These are phyloP conservation scores for Cylindrotheca fusiformis DNA, from an alignment of 108 stramenopile genomes.

Conservation along the genomic window DNA sequence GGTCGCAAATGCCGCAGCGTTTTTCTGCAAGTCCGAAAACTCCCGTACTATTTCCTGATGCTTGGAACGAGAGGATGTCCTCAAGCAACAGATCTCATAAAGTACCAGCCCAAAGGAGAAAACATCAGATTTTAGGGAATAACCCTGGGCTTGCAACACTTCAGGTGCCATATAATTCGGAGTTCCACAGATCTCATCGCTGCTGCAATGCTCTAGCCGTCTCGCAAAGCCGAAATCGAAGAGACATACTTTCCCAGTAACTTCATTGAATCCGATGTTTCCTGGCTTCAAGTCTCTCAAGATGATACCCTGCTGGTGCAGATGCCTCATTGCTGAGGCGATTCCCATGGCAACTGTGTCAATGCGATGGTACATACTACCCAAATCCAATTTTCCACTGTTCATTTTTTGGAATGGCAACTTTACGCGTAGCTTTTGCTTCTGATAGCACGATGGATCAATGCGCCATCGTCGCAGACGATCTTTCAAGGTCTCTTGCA, in stretches of 20 bases:
- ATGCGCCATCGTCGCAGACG: constrained; percentile 29
- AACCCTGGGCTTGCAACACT: constrained; percentile 26
- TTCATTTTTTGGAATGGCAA: too few relatives aligned
- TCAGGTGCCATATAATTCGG: constrained; percentile 62
- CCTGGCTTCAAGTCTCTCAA: constrained; percentile 57
- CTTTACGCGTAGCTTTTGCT: neutral
- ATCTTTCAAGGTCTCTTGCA: constrained; percentile 38
- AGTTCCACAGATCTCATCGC: constrained; percentile 31
- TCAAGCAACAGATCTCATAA: constrained; percentile 42
- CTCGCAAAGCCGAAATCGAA: constrained; percentile 70
- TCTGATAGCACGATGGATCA: neutral
- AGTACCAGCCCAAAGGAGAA: constrained; percentile 52
- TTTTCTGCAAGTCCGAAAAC: constrained; percentile 5
- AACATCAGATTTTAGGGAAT: constrained; percentile 43
- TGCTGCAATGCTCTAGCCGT: constrained; percentile 13
- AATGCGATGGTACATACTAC: constrained; percentile 5
- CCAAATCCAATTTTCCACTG: neutral
- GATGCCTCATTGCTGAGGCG: constrained; percentile 42
- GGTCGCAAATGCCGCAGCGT: neutral
- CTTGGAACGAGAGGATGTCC: constrained; percentile 24
- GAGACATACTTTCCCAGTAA: constrained; percentile 18
- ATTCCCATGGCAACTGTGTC: constrained; percentile 36
- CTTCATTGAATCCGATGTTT: constrained; percentile 51
- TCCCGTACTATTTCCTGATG: neutral
- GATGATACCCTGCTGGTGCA: constrained; percentile 36